phyloP scores from a whole-genome alignment of 495 filamentous ascomycete species.

The Evernia prunastri region DNA sequence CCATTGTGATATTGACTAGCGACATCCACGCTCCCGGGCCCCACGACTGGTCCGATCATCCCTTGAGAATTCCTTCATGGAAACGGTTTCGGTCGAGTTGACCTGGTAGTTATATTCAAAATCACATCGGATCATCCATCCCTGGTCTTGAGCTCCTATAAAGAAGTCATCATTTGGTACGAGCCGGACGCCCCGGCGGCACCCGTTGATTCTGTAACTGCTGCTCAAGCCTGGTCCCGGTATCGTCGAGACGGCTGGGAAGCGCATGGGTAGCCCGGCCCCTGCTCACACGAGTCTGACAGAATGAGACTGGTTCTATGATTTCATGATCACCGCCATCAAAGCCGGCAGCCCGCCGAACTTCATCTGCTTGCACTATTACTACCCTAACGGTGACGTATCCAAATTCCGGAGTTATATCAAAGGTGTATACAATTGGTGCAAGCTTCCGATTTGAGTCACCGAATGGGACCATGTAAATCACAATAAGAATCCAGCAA shows the following conservation, averaged over 20 bases:
- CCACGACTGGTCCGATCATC: neutral
- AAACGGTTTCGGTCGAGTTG: neutral
- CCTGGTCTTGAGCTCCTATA: neutral
- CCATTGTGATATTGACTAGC: neutral
- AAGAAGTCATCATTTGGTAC: neutral
- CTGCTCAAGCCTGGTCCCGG: neutral
- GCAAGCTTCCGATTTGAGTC: neutral
- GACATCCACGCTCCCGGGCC: neutral
- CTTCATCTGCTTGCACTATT: neutral
- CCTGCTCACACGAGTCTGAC: neutral
- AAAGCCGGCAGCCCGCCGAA: neutral
- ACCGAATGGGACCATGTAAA: neutral
- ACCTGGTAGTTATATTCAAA: neutral
- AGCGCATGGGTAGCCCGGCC: neutral
- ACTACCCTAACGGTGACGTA: neutral
- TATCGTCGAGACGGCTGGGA: neutral
- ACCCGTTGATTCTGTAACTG: neutral
- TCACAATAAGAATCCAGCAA: neutral
- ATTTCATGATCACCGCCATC: neutral
- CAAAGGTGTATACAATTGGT: neutral
- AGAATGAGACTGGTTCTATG: neutral
- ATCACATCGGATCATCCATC: neutral
- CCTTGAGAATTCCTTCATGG: neutral
- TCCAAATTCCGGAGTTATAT: neutral
- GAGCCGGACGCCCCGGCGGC: neutral